Evolutionary conservation across 352 stramenopile genomes (phyloP), one percentile per base, ranked within the genome.

Genomic region (Phytopythium helicoides): DNA sequence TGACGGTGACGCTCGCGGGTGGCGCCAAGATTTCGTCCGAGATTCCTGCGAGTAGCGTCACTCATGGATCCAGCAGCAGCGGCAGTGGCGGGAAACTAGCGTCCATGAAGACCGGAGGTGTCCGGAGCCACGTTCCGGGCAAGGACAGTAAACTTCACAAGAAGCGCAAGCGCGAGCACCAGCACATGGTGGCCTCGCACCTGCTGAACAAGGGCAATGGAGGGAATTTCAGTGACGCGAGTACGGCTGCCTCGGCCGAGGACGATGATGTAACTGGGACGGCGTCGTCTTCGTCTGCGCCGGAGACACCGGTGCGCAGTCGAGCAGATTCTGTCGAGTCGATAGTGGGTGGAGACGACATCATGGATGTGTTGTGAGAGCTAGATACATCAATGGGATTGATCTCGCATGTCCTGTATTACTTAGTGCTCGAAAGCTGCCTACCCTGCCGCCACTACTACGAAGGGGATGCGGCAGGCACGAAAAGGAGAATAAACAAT

Each of bases 291-390:
- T 26, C 47, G 34, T 53, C 47, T 16, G 36, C 18, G 9, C 15
- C 36, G 14, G 36, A 14, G 14, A 53, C 47, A 7, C 47, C 47
- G 14, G 3, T 53, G 33, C 47, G 47, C 26, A 42, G 31, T 16
- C 47, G 47, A 16, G 47, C 47, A 22, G 35, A 22, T 8, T 53
- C 47, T 7, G 16, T 40, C 34, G 47, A 41, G 21, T 33, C 40
- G 56, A 37, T 49, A 55, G 47, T 60, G 46, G 34, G 62, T 8
- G 68, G 63, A 10, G 71, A 69, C 25, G 78, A 87, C 47, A 82
- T 84, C 53, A 61, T 81, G 25, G 78, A 87, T 59, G 73, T 83
- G 44, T 69, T 87, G 10, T 87, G 69, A 73, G 18, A 25, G 16
- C 15, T 48, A 23, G 21, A 36, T 48, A 23, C 22, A 39, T 21